A percentile compares a stretch with the other conserved stretches of the same genome.
phyloP scores from a whole-genome alignment of 2,329 filamentous ascomycete species.

The Microascus cirrosus region DNA sequence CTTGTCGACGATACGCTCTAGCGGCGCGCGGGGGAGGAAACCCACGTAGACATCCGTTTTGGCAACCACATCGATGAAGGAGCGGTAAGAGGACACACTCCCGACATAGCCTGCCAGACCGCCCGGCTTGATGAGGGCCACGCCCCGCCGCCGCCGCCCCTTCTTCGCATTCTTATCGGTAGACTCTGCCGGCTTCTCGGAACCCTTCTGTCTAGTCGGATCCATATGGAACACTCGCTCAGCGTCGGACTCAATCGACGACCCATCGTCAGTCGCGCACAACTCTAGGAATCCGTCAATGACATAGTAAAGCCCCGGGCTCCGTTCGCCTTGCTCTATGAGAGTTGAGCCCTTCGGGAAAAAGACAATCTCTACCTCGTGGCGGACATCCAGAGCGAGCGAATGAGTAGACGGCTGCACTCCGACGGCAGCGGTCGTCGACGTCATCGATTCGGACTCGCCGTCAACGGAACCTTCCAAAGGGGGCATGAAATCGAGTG shows the following conservation, averaged over 20 bases:
- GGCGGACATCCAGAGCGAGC: constrained; percentile 68
- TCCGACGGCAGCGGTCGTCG: constrained; percentile 50
- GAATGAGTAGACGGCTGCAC: constrained; percentile 53
- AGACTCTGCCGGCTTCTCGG: background rate
- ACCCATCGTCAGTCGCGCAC: constrained; percentile 48
- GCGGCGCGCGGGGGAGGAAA: constrained; percentile 72
- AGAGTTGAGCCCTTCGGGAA: constrained; percentile 91
- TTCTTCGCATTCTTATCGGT: constrained; percentile 27
- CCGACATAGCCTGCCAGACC: constrained; percentile 91
- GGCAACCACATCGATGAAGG: constrained; percentile 91
- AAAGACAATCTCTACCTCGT: constrained; percentile 94
- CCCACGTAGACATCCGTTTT: constrained; percentile 98
- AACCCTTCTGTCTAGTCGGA: background rate
- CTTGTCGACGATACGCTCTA: constrained; percentile 86
- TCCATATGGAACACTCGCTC: background rate
- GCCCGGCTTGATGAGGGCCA: constrained; percentile 89
- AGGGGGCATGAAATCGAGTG: constrained; percentile 83
- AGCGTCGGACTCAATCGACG: constrained; percentile 6
- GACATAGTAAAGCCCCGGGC: constrained; percentile 92
- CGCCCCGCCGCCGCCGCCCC: constrained; percentile 46
- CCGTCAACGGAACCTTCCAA: constrained; percentile 69
- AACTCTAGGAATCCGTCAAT: constrained; percentile 96
- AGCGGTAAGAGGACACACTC: constrained; percentile 87
- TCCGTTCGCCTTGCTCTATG: constrained; percentile 94
- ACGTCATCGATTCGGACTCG: constrained; percentile 78